Conservation (phyloP, 805 yeast species). For the Pichia deserticola region DNA sequence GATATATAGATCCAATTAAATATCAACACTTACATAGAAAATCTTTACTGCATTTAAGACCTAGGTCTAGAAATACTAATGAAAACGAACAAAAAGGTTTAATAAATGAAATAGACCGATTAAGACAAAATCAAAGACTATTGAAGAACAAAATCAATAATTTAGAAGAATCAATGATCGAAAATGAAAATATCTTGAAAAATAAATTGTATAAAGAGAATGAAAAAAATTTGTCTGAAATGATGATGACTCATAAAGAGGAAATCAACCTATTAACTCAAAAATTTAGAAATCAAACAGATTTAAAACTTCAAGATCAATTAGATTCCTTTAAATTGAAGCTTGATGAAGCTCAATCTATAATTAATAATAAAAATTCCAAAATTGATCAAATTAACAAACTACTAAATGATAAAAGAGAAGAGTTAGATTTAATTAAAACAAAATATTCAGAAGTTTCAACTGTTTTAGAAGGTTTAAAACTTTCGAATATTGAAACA, state of each 20-base stretch:
- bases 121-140: slow-evolving; percentile 19
- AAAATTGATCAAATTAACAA: slow-evolving; percentile 2
- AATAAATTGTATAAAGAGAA: slow-evolving; percentile 25
- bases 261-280: slow-evolving; percentile 29
- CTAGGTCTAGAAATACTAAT: background rate
- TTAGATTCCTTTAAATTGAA: slow-evolving; percentile 29
- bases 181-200: slow-evolving; percentile 27
- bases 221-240: slow-evolving; percentile 31
- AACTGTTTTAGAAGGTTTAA: background rate
- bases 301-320: slow-evolving; percentile 25
- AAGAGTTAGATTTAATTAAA: background rate
- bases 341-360: slow-evolving; percentile 10
- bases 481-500: background rate
- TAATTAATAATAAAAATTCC: background rate
- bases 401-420: slow-evolving; percentile 7
- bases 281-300: slow-evolving; percentile 18
- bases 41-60: slow-evolving; percentile 2
- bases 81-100: slow-evolving; percentile 13
- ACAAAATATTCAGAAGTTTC: slow-evolving; percentile 2
- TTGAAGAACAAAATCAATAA: slow-evolving; percentile 17
- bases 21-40: slow-evolving; percentile 22
- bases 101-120: slow-evolving; percentile 21
- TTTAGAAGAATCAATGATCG: slow-evolving; percentile 20
- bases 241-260: slow-evolving; percentile 27
- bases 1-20: slow-evolving; percentile 25